Base-by-base conservation (phyloP, 1,139 yeast species). In the Debaryomyces coudertii region DNA sequence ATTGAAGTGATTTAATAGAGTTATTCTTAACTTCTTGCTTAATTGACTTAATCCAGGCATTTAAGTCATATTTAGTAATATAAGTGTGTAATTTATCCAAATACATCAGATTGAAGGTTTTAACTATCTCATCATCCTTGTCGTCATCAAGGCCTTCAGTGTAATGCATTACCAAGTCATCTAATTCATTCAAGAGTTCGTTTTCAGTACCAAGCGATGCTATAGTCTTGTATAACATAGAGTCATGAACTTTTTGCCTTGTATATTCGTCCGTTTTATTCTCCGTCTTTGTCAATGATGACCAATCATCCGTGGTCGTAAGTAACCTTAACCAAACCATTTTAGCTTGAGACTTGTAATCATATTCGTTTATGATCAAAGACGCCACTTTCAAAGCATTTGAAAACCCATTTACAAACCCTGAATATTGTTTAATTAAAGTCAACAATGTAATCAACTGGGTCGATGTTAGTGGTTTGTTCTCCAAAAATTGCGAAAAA, bases 321-420 rank as follows among this genome's bases (percentile, higher is more conserved):
- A 87, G 66, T 40, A 86, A 71, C 48, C 93, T 71, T 55, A 83
- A 70, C 93, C 95, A 87, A 2, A 85, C 67, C 12, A 75, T 58
- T 39, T 57, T 57, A n/a, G 63, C 49, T 36, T 60, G 61, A 25
- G 55, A 52, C 36, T 56, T 58, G 47, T 57, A 63, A 7, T 53
- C 35, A 6, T 51, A 44, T 36, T 67, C 70, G 48, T 67, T 66
- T 1, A 58, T 54, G 6, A 68, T 51, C 30, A 65, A 55, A 1
- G 69, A 60, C 0, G 76, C 68, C 3, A 73, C 62, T 42, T 58
- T 56, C 45, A 73, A 62, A 0, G 78, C 78, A 51, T 69, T 65
- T 1, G 70, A 58, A 51, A 64, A 74, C 2, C 68, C 69, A 16
- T 55, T 50, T 14, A 54, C 45, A 25, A 59, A 61, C 30, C 42